Base-by-base conservation (phyloP, 108 stramenopile species). In the Conticribra guillardii region DNA sequence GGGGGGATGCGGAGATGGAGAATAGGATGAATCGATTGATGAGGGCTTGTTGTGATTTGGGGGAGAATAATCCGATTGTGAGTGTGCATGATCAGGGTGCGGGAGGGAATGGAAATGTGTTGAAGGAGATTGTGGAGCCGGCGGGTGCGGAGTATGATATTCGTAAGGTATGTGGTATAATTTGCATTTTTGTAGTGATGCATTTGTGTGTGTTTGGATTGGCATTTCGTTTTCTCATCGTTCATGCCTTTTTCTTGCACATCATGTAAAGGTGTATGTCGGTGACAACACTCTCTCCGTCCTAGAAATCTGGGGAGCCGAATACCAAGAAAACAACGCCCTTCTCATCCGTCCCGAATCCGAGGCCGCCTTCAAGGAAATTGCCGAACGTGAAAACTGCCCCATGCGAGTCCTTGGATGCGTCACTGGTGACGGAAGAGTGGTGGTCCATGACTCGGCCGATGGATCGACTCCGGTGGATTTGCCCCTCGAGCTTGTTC, bases 81-180 rank as follows among this genome's bases (percentile, higher is more conserved):
- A 95, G 93, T 48, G 94, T 99, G 2, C 97, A 98, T 69, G 97
- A 98, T 81, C 97, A 99, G 84, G 99, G 99, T 46, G 98, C 98
- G 4, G 99, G 99, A 27, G 99, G 99, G 54, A 99, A 99, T 76
- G 98, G 98, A 51, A 99, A 99, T 83, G 97, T 99, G 33, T 82
- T 99, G 56, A 99, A 99, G 81, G 99, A 99, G 83, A 97, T 99
- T 78, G 96, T 97, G n/a, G 98, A 98, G 71, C 97, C 98, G n/a
- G 89, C 90, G 2, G 99, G 99, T 49, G 99, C 98, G 30, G 68
- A 69, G 41, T 96, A 97, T 71, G 95, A 97, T 67, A 91, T 99
- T 71, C 84, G 97, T n/a, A 96, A 95, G 82, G 89, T 89, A 72
- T 65, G 85, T n/a, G n/a, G n/a, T n/a, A n/a, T n/a, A n/a, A n/a